phyloP scores from a whole-genome alignment of 495 filamentous ascomycete genomes.

The Astrocystis sublimbata region DNA sequence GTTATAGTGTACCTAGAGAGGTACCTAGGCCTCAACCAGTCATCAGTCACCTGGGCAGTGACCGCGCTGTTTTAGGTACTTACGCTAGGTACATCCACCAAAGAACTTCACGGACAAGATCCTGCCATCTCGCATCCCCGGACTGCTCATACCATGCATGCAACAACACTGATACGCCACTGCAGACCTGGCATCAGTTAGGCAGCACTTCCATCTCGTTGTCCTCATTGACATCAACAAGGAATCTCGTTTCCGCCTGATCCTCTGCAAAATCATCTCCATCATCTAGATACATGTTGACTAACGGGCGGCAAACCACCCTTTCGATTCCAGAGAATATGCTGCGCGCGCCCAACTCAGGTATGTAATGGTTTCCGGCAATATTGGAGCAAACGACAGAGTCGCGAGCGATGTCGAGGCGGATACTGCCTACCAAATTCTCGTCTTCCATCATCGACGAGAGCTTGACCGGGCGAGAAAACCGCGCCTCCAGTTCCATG shows the following conservation, averaged over 20 bases:
- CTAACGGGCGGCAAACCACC: not conserved
- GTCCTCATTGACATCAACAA: not conserved
- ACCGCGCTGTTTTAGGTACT: too few relatives aligned
- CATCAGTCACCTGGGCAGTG: too few relatives aligned
- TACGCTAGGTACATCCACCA: too few relatives aligned
- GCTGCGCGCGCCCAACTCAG: not conserved
- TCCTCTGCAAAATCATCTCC: not conserved
- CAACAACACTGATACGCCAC: too few relatives aligned
- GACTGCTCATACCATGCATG: too few relatives aligned
- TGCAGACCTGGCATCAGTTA: too few relatives aligned
- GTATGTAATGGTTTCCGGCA: not conserved
- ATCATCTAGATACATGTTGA: not conserved
- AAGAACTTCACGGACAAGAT: too few relatives aligned
- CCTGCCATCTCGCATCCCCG: too few relatives aligned
- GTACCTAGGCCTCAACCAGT: too few relatives aligned
- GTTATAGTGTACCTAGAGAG: not conserved
- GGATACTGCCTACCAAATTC: not conserved
- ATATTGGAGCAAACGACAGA: not conserved
- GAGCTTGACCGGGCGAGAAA: not conserved
- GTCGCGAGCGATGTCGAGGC: not conserved
- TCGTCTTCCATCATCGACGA: not conserved
- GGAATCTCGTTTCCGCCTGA: not conserved
- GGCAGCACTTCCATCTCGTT: conserved; percentile 5
- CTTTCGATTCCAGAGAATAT: not conserved
- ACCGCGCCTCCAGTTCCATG: conserved; percentile 34